These are phyloP conservation scores for Oryza australiensis DNA, from an alignment of 176 grass and related monocot genomes.

Conservation along the genomic window DNA sequence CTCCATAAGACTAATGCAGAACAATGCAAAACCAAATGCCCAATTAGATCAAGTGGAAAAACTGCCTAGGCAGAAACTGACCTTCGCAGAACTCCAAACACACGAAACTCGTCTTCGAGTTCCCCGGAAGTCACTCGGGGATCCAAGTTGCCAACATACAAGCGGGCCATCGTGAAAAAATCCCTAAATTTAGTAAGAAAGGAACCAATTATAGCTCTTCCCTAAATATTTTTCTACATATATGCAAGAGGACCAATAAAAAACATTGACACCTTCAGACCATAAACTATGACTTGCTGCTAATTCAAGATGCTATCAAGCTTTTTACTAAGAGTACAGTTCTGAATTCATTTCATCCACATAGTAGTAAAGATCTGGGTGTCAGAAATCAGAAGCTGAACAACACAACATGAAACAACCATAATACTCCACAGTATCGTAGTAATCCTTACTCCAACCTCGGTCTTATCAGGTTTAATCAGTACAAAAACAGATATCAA, in stretches of 20 bases:
- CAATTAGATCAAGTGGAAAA: background rate
- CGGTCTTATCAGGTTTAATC: background rate
- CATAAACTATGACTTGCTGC: background rate
- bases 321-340: background rate
- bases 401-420: background rate
- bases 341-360: background rate
- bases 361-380: background rate
- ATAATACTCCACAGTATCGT: background rate
- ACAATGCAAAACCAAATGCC: background rate
- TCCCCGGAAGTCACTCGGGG: slow-evolving; percentile 67
- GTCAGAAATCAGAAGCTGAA: background rate
- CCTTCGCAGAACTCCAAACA: slow-evolving; percentile 87
- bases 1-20: background rate
- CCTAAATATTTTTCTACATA: background rate
- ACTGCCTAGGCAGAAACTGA: slow-evolving; percentile 14
- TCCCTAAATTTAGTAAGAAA: slow-evolving; percentile 28
- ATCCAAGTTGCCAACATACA: slow-evolving; percentile 93
- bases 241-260: background rate
- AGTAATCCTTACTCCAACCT: background rate
- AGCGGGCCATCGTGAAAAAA: slow-evolving; percentile 63
- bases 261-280: background rate
- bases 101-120: slow-evolving; percentile 87
- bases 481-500: background rate
- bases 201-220: background rate
- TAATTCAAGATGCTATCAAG: background rate